Evolutionary conservation across 2,329 filamentous ascomycete species (phyloP).

Genomic region (Neophaeococcomyces aloes): DNA sequence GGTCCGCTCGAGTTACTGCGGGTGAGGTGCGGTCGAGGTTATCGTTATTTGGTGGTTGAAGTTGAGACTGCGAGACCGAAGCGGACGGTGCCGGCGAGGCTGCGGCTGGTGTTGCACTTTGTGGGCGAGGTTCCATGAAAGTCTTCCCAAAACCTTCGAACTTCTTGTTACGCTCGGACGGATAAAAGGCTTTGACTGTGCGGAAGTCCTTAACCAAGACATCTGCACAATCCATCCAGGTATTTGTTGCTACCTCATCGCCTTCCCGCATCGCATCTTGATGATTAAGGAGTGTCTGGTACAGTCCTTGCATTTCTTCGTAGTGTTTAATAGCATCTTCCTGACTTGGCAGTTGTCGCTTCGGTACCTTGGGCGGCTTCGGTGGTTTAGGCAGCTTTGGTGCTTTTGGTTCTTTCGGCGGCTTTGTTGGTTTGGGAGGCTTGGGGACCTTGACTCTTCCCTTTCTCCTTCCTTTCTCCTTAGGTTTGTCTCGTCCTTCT

Average conservation of each 20-base stretch:
- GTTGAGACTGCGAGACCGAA: not conserved
- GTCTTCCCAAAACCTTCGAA: slow-evolving; percentile 39
- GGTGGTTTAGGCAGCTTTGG: slow-evolving; percentile 14
- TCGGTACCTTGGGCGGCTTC: slow-evolving; percentile 15
- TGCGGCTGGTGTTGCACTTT: not conserved
- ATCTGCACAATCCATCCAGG: slow-evolving; percentile 50
- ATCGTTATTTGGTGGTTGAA: no score
- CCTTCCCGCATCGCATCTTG: slow-evolving; percentile 39
- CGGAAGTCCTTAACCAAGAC: slow-evolving; percentile 51
- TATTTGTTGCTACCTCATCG: slow-evolving; percentile 39
- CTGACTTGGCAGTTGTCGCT: slow-evolving; percentile 20
- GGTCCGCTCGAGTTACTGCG: slow-evolving; percentile 11
- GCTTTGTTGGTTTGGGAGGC: slow-evolving; percentile 24
- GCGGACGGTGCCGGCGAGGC: not conserved
- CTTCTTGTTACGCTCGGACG: slow-evolving; percentile 40
- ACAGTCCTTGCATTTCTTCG: slow-evolving; percentile 36
- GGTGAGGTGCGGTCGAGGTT: no score
- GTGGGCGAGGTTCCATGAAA: not conserved
- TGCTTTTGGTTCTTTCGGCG: slow-evolving; percentile 1
- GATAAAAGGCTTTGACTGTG: slow-evolving; percentile 50
- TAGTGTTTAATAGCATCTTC: slow-evolving; percentile 29
- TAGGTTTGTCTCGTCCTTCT: no score
- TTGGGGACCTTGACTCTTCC: no score
- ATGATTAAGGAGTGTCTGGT: slow-evolving; percentile 38
- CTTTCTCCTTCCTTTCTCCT: no score